Evolutionary conservation across 148 eudicot genomes (phyloP).

Genomic region (Limonium bicolor): DNA sequence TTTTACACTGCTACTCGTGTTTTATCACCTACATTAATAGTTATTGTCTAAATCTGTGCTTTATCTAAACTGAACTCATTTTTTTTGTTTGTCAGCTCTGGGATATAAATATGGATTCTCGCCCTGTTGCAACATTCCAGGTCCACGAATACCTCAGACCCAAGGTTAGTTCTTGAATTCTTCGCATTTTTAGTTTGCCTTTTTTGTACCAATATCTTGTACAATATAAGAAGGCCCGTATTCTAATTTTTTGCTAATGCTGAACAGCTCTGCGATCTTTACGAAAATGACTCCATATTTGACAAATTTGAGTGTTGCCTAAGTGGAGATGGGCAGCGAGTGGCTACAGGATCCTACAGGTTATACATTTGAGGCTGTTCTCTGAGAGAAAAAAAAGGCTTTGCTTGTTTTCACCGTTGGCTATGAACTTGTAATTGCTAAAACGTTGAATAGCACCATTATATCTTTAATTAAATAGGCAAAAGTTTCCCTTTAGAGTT

Average conservation of each 20-base stretch:
- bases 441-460: not conserved
- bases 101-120: constrained; percentile 34
- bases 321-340: constrained; percentile 25
- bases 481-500: too few species aligned
- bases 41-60: too few species aligned
- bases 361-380: not conserved
- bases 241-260: not conserved
- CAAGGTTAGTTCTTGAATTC: constrained; percentile 11
- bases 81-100: constrained; percentile 20
- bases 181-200: not conserved
- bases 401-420: too few species aligned
- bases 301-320: constrained; percentile 33
- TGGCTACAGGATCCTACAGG: constrained; percentile 34
- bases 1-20: too few species aligned
- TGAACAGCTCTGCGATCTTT: constrained; percentile 25
- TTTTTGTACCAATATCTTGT: not conserved
- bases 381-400: too few species aligned
- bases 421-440: not conserved
- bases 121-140: constrained; percentile 28
- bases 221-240: not conserved
- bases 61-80: too few species aligned
- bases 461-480: not conserved
- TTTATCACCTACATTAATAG: too few species aligned
- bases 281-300: constrained; percentile 29
- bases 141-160: constrained; percentile 31